phyloP scores from a whole-genome alignment of 2,329 filamentous ascomycete species.

The Colletotrichum sidae region DNA sequence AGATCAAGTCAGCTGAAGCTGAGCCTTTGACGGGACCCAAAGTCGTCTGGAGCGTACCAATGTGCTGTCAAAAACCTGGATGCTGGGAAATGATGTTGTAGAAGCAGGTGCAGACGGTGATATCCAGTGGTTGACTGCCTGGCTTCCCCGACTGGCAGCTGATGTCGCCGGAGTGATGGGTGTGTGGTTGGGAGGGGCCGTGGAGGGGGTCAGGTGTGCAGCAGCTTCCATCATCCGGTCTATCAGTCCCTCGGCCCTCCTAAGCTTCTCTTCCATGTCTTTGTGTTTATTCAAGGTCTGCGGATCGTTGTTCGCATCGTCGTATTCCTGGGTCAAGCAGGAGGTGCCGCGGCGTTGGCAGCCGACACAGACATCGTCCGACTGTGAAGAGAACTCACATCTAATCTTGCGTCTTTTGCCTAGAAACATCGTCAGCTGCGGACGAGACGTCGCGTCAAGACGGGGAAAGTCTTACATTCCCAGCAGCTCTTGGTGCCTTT shows the following conservation, averaged over 20 bases:
- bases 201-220: not conserved
- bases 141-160: not conserved
- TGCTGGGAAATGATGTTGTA: not conserved
- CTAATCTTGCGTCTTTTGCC: conserved; percentile 62
- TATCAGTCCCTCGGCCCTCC: not conserved
- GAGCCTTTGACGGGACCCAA: too few relatives aligned
- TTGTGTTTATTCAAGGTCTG: not conserved
- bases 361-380: conserved; percentile 54
- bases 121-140: not conserved
- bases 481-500: conserved; percentile 68
- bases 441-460: not conserved
- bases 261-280: not conserved
- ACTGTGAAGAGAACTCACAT: conserved; percentile 55
- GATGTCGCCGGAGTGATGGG: not conserved
- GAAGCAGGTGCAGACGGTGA: not conserved
- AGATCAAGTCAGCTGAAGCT: too few relatives aligned
- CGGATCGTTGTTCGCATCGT: conserved; percentile 39
- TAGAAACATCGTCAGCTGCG: not conserved
- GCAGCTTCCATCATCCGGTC: not conserved
- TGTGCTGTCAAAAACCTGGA: conserved; percentile 5
- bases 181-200: not conserved
- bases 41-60: not conserved
- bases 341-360: conserved; percentile 57
- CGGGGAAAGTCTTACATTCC: conserved; percentile 55
- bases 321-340: conserved; percentile 61